Percentiles rank a stretch among this genome's conserved stretches.
These are phyloP conservation scores for Diospyros kaki DNA, from an alignment of 148 eudicot genomes.

Conservation along the genomic window DNA sequence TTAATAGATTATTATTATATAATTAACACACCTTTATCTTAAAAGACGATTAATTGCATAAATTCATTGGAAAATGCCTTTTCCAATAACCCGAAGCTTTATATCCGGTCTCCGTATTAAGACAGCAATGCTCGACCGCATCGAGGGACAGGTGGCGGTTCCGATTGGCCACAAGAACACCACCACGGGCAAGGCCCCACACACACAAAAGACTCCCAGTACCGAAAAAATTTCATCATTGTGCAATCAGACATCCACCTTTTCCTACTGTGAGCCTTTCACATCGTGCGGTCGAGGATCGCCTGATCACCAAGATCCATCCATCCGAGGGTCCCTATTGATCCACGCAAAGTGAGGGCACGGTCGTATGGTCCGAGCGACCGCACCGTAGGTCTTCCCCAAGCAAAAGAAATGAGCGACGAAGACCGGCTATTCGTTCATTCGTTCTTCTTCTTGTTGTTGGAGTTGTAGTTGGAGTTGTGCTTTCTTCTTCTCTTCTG, in stretches of 20 bases:
- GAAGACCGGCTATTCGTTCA: constrained; percentile 16
- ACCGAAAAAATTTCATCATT: not conserved
- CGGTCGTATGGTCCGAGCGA: not conserved
- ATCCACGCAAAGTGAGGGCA: not conserved
- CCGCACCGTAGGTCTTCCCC: constrained; percentile 10
- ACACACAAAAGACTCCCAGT: not conserved
- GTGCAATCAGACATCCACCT: not conserved
- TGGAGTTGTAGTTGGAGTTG: not conserved
- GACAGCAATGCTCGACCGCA: too few relatives aligned
- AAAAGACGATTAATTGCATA: too few relatives aligned
- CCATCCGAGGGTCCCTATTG: not conserved
- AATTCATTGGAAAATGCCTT: too few relatives aligned
- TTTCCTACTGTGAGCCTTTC: not conserved
- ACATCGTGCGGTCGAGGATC: not conserved
- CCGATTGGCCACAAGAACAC: too few relatives aligned
- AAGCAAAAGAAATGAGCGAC: constrained; percentile 5
- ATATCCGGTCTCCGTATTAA: too few relatives aligned
- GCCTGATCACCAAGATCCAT: not conserved
- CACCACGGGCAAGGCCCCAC: too few relatives aligned
- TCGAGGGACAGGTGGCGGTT: too few relatives aligned
- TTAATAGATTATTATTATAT: too few relatives aligned
- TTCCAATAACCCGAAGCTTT: too few relatives aligned
- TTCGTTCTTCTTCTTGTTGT: not conserved
- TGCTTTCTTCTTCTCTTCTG: constrained; percentile 9
- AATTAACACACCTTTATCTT: too few relatives aligned